Conservation (phyloP, 2,329 filamentous ascomycete genomes). For the Fusarium robinianum region DNA sequence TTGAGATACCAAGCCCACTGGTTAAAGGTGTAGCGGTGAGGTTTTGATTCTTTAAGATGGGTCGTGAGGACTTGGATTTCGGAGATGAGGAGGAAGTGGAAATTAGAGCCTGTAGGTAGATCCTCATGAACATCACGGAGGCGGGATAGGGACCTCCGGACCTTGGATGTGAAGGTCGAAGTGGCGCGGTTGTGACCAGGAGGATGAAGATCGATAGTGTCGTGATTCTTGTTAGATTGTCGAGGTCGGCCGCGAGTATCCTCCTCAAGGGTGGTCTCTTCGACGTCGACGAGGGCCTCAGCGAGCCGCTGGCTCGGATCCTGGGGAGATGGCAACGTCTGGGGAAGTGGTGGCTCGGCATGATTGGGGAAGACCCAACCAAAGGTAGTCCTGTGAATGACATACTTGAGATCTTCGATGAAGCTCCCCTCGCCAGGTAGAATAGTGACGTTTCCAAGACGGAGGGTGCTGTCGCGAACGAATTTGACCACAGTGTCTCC, state of each 20-base stretch:
- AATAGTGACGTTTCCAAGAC: conserved; percentile 63
- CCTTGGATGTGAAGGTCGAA: conserved; percentile 41
- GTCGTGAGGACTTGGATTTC: conserved; percentile 69
- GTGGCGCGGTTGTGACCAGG: conserved; percentile 27
- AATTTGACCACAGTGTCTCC: conserved; percentile 78
- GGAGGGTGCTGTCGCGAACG: conserved; percentile 59
- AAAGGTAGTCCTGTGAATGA: conserved; percentile 48
- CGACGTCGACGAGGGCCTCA: conserved; percentile 11
- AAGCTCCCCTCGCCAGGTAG: conserved; percentile 60
- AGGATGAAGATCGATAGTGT: conserved; percentile 4
- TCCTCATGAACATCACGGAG: conserved; percentile 43
- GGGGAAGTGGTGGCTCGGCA: conserved; percentile 5
- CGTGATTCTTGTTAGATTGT: conserved; percentile 1
- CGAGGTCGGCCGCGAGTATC: conserved; percentile 12
- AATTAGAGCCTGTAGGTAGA: conserved; percentile 53
- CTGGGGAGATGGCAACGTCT: background rate
- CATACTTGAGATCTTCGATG: conserved; percentile 49
- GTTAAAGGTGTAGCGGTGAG: conserved; percentile 74
- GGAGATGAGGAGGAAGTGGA: conserved; percentile 69
- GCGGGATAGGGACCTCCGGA: conserved; percentile 42
- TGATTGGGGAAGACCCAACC: conserved; percentile 47
- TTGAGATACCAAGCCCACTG: conserved; percentile 86
- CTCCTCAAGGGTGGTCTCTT: conserved; percentile 11
- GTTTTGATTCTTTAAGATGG: conserved; percentile 62
- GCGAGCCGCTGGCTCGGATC: conserved; percentile 1